Base-by-base conservation (phyloP, 805 yeast genomes). In the Kodamaea fukazawae region DNA sequence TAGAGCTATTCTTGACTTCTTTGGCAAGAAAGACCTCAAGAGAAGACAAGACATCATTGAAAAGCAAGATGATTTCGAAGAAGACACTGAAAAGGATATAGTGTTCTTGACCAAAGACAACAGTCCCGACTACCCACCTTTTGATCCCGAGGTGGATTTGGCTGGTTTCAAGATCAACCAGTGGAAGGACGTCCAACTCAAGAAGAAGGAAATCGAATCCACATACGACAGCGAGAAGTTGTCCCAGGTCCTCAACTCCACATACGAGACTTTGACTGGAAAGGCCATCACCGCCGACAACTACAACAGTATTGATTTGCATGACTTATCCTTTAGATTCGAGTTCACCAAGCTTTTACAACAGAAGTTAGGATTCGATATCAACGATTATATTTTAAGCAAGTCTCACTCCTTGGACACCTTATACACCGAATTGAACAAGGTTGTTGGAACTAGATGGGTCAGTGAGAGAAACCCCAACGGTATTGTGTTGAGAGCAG, bases 391-490 rank as follows among this genome's bases (percentile, higher is more conserved):
- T 34, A 58, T 65, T 26, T 54, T 81, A 20, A 52, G 79, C 6
- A 58, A 60, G 38, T 49, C 76, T 4, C 68, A 65, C 44, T 58
- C 64, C 10, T 61, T 74, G 15, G 56, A 45, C 2, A 61, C 58
- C 28, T 63, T 82, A 28, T 59, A 61, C 41, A 40, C 50, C 0
- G 71, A 70, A 38, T 60, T 78, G 34, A 38, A 49, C 7, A 45
- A 61, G 40, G 55, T 71, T n/a, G 64, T 73, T 17, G 70, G 71
- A 15, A 49, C 53, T 13, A 66, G 71, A 50, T 64, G 65, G 54
- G 73, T 65, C 47, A 76, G 75, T 50, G 89, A 83, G 54, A 74
- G 80, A 55, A 76, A 80, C 52, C 89, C 93, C n/a, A 76, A 83
- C 51, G 91, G 87, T 20, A 76, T 86, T 41, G 78, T 80, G 45